phyloP scores from a whole-genome alignment of 345 rosid species.

The Pugionium dolabratum region DNA sequence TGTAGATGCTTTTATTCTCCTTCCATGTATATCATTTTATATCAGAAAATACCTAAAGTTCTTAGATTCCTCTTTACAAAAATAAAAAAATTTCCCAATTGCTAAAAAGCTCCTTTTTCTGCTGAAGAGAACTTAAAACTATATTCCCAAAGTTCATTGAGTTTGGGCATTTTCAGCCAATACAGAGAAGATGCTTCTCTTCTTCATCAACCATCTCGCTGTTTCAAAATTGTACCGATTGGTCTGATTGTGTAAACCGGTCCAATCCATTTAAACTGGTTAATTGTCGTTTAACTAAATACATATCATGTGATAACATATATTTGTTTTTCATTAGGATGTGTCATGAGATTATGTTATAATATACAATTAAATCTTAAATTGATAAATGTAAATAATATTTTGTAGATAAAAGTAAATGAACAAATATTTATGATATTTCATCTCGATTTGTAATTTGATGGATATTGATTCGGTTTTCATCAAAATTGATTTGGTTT shows the following conservation, averaged over 20 bases:
- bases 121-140: conserved; percentile 34
- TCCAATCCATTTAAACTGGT: conserved; percentile 15
- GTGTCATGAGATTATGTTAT: no score
- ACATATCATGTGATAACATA: conserved; percentile 11
- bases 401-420: no score
- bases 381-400: no score
- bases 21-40: conserved; percentile 9
- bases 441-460: no score
- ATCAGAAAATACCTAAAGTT: conserved; percentile 17
- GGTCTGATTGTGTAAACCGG: conserved; percentile 1
- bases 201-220: conserved; percentile 4
- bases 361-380: no score
- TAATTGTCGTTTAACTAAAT: conserved; percentile 12
- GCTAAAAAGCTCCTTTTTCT: conserved; percentile 26
- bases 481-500: no score
- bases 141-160: conserved; percentile 34
- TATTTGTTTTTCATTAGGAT: background rate
- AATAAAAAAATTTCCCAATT: conserved; percentile 17
- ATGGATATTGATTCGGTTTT: no score
- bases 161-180: conserved; percentile 37
- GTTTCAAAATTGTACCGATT: conserved; percentile 5
- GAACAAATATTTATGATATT: no score
- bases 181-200: conserved; percentile 33
- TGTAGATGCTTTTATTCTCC: conserved; percentile 13
- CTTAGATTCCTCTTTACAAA: conserved; percentile 13